Percentiles rank a stretch among this genome's conserved stretches.
These are phyloP conservation scores for Hexamita inflata DNA, from an alignment of 208 protist genomes.

Conservation along the genomic window DNA sequence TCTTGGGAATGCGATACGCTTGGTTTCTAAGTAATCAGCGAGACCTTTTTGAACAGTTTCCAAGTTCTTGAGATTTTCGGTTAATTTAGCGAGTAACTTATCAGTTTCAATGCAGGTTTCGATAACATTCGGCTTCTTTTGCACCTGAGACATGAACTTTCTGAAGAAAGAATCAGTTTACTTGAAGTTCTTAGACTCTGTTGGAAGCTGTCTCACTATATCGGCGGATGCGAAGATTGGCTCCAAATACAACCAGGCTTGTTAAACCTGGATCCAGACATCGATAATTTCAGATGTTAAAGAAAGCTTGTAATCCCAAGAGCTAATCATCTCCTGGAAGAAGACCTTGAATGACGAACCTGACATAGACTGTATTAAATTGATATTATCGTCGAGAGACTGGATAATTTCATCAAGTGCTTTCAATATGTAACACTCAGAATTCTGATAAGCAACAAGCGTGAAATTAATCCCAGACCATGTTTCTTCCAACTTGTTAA, in stretches of 20 bases:
- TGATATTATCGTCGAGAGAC: constrained; percentile 53
- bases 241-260: constrained; percentile 45
- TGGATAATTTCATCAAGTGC: constrained; percentile 76
- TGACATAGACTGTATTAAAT: constrained; percentile 59
- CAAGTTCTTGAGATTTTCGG: constrained; percentile 61
- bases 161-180: constrained; percentile 66
- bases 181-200: constrained; percentile 75
- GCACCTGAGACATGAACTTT: constrained; percentile 62
- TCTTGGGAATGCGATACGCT: constrained; percentile 75
- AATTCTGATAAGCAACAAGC: constrained; percentile 2
- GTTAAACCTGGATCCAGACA: constrained; percentile 46
- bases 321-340: constrained; percentile 46
- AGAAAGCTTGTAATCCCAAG: constrained; percentile 48
- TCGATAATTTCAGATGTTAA: constrained; percentile 53
- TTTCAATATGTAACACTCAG: constrained; percentile 37
- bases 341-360: constrained; percentile 65
- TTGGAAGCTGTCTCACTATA: constrained; percentile 79
- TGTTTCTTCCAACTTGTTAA: constrained; percentile 55
- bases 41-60: constrained; percentile 79
- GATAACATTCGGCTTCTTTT: constrained; percentile 64
- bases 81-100: constrained; percentile 60
- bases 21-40: constrained; percentile 82
- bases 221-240: constrained; percentile 62
- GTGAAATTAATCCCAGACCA: constrained; percentile 61
- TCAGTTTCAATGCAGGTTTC: constrained; percentile 41